A percentile compares a stretch with the other conserved stretches of the same genome.
Conservation (phyloP, 73 alveolate species). For the Halteria grandinella region DNA sequence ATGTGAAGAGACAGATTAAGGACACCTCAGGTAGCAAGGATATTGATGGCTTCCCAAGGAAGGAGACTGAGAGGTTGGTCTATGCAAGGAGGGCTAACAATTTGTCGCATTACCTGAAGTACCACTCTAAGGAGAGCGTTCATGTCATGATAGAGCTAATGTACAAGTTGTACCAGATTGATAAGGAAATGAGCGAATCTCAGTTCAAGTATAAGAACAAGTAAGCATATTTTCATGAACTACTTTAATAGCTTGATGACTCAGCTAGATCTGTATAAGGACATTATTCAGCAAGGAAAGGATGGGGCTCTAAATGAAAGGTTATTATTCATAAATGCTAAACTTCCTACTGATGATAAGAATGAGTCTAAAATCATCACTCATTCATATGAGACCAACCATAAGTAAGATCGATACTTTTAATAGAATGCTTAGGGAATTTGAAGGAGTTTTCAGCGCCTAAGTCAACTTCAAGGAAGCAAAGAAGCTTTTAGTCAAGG, state of each 20-base stretch:
- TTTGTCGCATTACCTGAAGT: neutral
- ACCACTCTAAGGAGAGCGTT: neutral
- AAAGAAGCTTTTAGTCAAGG: constrained; percentile 1
- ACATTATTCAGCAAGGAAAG: constrained; percentile 24
- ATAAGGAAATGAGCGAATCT: neutral
- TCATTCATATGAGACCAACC: constrained; percentile 13
- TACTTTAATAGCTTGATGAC: constrained; percentile 28
- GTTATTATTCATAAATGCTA: constrained; percentile 26
- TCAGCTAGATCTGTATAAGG: neutral
- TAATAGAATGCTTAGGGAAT: neutral
- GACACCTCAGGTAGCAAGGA: constrained; percentile 38
- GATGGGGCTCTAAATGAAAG: constrained; percentile 23
- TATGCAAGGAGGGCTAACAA: constrained; percentile 10
- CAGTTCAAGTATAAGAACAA: constrained; percentile 16
- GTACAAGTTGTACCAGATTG: constrained; percentile 34
- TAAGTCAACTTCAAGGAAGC: neutral
- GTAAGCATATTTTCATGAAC: constrained; percentile 3
- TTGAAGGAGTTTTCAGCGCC: constrained; percentile 16
- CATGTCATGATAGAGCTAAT: constrained; percentile 3
- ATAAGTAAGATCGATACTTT: constrained; percentile 6
- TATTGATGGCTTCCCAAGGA: constrained; percentile 32
- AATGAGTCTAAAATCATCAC: constrained; percentile 26
- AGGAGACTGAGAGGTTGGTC: constrained; percentile 30
- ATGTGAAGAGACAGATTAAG: constrained; percentile 24
- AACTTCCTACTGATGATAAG: constrained; percentile 9